Conservation (phyloP, 1,284 basidiomycete species). For the Austropuccinia psidii region DNA sequence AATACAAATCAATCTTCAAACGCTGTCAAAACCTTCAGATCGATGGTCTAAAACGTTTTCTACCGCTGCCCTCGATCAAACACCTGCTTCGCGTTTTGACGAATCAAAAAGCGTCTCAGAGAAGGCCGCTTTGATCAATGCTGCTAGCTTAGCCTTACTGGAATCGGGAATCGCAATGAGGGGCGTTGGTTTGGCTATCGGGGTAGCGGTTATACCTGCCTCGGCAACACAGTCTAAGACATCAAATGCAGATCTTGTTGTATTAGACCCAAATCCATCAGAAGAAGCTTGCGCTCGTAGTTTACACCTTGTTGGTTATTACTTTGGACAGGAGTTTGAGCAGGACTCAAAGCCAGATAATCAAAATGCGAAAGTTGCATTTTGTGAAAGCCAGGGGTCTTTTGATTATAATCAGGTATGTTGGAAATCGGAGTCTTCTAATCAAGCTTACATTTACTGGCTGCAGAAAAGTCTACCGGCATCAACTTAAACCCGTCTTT, state of each 20-base stretch:
- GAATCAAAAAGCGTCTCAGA: constrained; percentile 38
- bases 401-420: constrained; percentile 17
- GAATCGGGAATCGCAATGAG: constrained; percentile 44
- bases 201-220: constrained; percentile 41
- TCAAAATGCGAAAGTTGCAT: background rate
- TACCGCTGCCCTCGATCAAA: background rate
- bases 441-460: no score
- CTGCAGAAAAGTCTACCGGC: no score
- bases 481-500: no score
- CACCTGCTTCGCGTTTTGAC: background rate
- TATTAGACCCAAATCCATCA: constrained; percentile 15
- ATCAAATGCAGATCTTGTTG: background rate
- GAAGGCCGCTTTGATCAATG: constrained; percentile 44
- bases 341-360: background rate
- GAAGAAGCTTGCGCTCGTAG: constrained; percentile 20
- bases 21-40: constrained; percentile 52
- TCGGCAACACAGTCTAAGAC: background rate
- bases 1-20: constrained; percentile 60
- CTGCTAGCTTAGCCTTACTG: constrained; percentile 43
- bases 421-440: background rate
- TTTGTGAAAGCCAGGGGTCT: constrained; percentile 19
- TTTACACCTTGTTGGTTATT: constrained; percentile 11
- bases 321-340: constrained; percentile 19
- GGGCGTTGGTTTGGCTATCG: constrained; percentile 42
- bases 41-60: constrained; percentile 45